phyloP scores from a whole-genome alignment of 1,139 yeast species.

The Meyerozyma guilliermondii region DNA sequence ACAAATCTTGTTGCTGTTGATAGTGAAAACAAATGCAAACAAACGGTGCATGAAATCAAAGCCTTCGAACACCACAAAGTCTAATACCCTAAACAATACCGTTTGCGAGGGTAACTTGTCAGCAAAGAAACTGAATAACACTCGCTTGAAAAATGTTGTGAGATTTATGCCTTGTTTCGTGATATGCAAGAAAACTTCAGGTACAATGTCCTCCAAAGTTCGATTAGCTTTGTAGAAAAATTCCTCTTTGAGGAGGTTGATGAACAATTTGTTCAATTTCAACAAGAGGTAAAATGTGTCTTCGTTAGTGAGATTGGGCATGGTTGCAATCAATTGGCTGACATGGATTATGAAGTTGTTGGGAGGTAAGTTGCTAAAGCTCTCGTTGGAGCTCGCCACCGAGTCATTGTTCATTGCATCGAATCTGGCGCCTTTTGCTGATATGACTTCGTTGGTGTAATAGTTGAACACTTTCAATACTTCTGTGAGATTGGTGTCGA shows the following conservation, averaged over 20 bases:
- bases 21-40: constrained; percentile 20
- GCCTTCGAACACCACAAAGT: constrained; percentile 39
- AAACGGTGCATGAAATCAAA: constrained; percentile 31
- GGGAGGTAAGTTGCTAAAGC: constrained; percentile 13
- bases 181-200: constrained; percentile 28
- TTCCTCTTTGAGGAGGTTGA: constrained; percentile 28
- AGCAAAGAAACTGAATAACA: constrained; percentile 21
- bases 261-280: constrained; percentile 28
- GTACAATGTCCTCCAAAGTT: constrained; percentile 29
- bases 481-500: constrained; percentile 19
- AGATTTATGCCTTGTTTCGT: constrained; percentile 34
- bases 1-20: constrained; percentile 16
- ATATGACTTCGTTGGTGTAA: constrained; percentile 25
- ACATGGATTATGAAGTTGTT: constrained; percentile 21
- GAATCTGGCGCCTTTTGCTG: constrained; percentile 7
- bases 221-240: constrained; percentile 34
- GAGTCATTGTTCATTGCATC: constrained; percentile 11
- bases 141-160: constrained; percentile 19
- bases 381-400: constrained; percentile 5
- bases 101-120: constrained; percentile 10
- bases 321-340: constrained; percentile 15
- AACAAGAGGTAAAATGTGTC: constrained; percentile 30
- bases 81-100: constrained; percentile 20
- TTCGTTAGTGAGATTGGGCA: constrained; percentile 22
- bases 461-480: constrained; percentile 29